Evolutionary conservation across 345 rosid genomes (phyloP).

Genomic region (Salix suchowensis): DNA sequence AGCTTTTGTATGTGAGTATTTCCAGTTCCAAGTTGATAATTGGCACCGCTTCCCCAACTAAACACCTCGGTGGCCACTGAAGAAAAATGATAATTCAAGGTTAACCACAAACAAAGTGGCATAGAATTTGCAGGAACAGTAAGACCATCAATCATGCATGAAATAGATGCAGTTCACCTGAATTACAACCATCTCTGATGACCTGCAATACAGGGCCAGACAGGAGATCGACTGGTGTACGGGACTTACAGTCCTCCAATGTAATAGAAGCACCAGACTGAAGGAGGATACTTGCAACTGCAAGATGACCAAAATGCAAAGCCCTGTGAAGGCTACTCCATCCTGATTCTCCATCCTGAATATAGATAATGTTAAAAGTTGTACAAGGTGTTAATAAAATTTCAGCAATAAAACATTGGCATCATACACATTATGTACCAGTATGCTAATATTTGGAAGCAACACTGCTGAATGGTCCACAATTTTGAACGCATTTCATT

Average conservation of each 20-base stretch:
- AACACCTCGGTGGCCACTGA: conserved; percentile 81
- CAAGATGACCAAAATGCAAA: conserved; percentile 95
- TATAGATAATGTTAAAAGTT: conserved; percentile 1
- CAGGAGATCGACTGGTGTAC: conserved; percentile 80
- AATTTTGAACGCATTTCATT: neutral
- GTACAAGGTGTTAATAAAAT: neutral
- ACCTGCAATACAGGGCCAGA: conserved; percentile 85
- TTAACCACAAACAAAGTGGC: conserved; percentile 3
- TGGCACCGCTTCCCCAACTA: conserved; percentile 98
- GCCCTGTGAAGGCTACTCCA: conserved; percentile 99
- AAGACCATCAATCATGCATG: conserved; percentile 9
- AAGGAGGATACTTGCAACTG: conserved; percentile 81
- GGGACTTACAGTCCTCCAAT: conserved; percentile 65
- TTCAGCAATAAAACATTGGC: neutral
- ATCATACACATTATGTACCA: too few species aligned
- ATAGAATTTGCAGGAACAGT: conserved; percentile 11
- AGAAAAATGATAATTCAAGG: conserved; percentile 14
- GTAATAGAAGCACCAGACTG: conserved; percentile 69
- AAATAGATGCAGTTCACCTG: conserved; percentile 40
- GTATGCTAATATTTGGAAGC: too few species aligned
- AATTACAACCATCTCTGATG: conserved; percentile 43
- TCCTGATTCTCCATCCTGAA: conserved; percentile 99
- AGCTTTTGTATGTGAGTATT: conserved; percentile 79
- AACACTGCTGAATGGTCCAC: neutral
- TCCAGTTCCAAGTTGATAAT: conserved; percentile 97